phyloP scores from a whole-genome alignment of 495 filamentous ascomycete genomes.

The Daldinia bambusicola region DNA sequence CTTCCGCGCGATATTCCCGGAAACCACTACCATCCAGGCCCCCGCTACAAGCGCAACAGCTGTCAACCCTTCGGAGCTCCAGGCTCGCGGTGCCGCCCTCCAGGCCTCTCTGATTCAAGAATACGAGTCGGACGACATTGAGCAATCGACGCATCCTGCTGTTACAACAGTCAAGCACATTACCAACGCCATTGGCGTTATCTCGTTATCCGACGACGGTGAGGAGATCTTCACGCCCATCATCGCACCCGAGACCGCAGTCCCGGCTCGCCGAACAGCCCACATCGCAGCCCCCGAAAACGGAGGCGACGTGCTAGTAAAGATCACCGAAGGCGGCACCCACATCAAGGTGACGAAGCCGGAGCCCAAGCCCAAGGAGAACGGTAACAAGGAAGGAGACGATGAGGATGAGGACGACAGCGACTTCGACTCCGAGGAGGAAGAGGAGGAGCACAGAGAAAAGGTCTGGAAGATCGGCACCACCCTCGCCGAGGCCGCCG shows the following conservation, averaged over 20 bases:
- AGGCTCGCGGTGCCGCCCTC: constrained; percentile 90
- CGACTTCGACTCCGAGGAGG: constrained; percentile 80
- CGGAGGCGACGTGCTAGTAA: constrained; percentile 87
- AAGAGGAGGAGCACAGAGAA: constrained; percentile 85
- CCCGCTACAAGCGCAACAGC: constrained; percentile 79
- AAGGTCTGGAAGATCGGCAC: constrained; percentile 91
- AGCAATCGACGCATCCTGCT: constrained; percentile 93
- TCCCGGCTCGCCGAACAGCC: constrained; percentile 84
- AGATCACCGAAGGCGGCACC: constrained; percentile 83
- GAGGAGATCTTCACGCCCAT: constrained; percentile 79
- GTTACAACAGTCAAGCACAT: constrained; percentile 94
- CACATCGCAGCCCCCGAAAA: constrained; percentile 76
- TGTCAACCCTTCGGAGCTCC: constrained; percentile 92
- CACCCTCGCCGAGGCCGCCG: constrained; percentile 84
- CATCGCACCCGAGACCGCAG: constrained; percentile 84
- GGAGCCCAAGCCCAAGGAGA: constrained; percentile 77
- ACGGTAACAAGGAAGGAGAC: constrained; percentile 62
- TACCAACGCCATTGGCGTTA: constrained; percentile 85
- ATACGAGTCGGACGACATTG: constrained; percentile 92
- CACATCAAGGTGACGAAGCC: constrained; percentile 92
- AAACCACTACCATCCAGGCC: constrained; percentile 79
- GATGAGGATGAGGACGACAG: constrained; percentile 74
- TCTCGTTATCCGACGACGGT: constrained; percentile 70
- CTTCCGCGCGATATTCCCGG: constrained; percentile 80
- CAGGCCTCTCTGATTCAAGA: constrained; percentile 93